Evolutionary conservation across 2,329 filamentous ascomycete species (phyloP).

Genomic region (Purpureocillium lavendulum): DNA sequence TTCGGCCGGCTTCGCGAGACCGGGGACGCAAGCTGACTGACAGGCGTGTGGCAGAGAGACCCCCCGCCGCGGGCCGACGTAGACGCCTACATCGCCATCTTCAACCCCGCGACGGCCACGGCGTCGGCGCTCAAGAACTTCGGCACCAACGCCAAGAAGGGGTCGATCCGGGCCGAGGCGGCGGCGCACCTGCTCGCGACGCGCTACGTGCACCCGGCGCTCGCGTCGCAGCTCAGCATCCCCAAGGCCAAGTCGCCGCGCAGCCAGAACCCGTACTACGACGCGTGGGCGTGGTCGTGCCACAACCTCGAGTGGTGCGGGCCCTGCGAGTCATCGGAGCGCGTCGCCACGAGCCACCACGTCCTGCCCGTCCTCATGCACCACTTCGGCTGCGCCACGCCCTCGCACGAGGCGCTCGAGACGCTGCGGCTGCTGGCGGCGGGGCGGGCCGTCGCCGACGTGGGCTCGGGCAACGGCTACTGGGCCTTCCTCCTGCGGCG

Average conservation of each 20-base stretch:
- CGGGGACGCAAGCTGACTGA: too few species aligned
- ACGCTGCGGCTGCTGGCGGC: conserved; percentile 49
- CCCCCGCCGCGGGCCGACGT: conserved; percentile 50
- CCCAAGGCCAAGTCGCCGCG: conserved; percentile 36
- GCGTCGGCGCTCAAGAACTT: conserved; percentile 55
- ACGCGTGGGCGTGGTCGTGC: conserved; percentile 59
- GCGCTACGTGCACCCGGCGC: conserved; percentile 40
- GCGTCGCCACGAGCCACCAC: conserved; percentile 53
- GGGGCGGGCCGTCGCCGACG: conserved; percentile 49
- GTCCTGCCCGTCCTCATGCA: conserved; percentile 68
- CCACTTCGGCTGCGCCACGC: conserved; percentile 68
- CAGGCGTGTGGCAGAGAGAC: conserved; percentile 20
- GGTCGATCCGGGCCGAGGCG: conserved; percentile 48
- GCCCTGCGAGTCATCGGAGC: conserved; percentile 42
- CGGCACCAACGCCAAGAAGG: conserved; percentile 54
- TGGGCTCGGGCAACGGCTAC: conserved; percentile 67
- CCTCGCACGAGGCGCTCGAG: conserved; percentile 56
- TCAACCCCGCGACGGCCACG: conserved; percentile 51
- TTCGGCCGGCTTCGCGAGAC: too few species aligned
- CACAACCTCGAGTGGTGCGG: conserved; percentile 58
- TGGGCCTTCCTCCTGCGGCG: conserved; percentile 64
- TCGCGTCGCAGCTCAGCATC: conserved; percentile 29
- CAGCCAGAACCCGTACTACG: conserved; percentile 55
- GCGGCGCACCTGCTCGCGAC: conserved; percentile 46
- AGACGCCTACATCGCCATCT: conserved; percentile 58